Evolutionary conservation across 2,329 filamentous ascomycete genomes (phyloP).

Genomic region (Hypoxylon sp.): DNA sequence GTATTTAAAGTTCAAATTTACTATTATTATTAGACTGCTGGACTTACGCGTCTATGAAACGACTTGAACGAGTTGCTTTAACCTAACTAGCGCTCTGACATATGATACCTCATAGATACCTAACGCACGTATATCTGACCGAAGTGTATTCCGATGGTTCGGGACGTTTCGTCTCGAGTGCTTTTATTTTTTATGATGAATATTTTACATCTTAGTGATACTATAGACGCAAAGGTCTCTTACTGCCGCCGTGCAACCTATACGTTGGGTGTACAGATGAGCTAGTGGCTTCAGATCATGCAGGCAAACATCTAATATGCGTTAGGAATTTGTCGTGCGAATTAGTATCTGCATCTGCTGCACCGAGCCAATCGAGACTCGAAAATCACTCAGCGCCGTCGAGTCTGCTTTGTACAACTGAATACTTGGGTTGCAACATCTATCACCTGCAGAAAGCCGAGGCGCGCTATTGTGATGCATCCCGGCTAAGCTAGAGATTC

Average conservation of each 20-base stretch:
- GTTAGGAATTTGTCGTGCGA: constrained; percentile 29
- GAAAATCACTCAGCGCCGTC: constrained; percentile 11
- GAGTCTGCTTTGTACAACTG: constrained; percentile 21
- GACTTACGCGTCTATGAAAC: no score
- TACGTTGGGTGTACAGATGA: constrained; percentile 26
- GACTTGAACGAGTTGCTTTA: no score
- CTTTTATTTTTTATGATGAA: neutral
- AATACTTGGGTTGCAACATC: constrained; percentile 24
- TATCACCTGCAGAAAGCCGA: constrained; percentile 29
- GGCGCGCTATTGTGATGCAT: constrained; percentile 27
- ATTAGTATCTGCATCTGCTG: constrained; percentile 22
- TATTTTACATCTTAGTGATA: neutral
- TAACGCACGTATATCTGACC: no score
- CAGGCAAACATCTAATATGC: constrained; percentile 33
- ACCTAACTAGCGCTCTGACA: no score
- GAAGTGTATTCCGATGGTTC: no score
- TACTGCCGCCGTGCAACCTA: constrained; percentile 20
- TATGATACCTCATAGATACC: no score
- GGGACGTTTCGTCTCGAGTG: no score
- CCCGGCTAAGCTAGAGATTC: constrained; percentile 9
- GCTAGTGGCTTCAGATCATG: constrained; percentile 31
- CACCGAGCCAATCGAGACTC: constrained; percentile 17
- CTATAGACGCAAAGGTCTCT: neutral
- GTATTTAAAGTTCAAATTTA: no score
- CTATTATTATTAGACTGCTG: no score